Percentiles rank a stretch among this genome's conserved stretches.
Conservation (phyloP, 2,329 filamentous ascomycete species). For the Hirsutella rhossiliensis region DNA sequence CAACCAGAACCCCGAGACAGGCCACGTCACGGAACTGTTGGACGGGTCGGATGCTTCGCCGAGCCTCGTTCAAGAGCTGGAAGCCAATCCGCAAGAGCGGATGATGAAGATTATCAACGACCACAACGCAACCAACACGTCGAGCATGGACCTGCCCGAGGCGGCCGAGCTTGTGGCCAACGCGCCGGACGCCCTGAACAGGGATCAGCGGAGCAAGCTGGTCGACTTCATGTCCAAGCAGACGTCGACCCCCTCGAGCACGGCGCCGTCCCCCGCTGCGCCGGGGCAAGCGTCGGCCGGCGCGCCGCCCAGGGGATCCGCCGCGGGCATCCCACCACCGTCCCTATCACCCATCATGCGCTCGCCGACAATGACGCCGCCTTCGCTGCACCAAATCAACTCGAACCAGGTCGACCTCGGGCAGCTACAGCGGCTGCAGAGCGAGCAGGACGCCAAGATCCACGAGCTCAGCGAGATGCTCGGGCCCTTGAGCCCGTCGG, state of each 20-base stretch:
- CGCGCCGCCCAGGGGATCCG: background rate
- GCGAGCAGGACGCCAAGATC: slow-evolving; percentile 66
- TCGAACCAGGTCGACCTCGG: slow-evolving; percentile 67
- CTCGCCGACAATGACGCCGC: slow-evolving; percentile 27
- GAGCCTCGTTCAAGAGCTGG: slow-evolving; percentile 42
- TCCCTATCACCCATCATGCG: slow-evolving; percentile 39
- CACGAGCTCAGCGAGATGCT: slow-evolving; percentile 63
- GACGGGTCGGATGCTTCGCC: slow-evolving; percentile 39
- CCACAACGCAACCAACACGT: slow-evolving; percentile 42
- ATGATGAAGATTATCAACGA: slow-evolving; percentile 57
- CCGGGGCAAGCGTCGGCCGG: background rate
- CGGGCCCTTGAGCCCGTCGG: slow-evolving; percentile 69
- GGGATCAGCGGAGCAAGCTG: slow-evolving; percentile 46
- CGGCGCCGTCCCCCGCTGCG: slow-evolving; percentile 10
- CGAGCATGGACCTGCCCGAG: slow-evolving; percentile 40
- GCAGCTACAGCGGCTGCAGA: slow-evolving; percentile 64
- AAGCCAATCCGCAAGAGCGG: slow-evolving; percentile 44
- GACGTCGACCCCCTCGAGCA: slow-evolving; percentile 13
- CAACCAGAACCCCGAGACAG: slow-evolving; percentile 32
- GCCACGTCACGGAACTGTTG: slow-evolving; percentile 48
- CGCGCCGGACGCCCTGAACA: slow-evolving; percentile 39
- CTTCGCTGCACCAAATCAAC: slow-evolving; percentile 50
- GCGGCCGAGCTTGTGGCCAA: slow-evolving; percentile 37
- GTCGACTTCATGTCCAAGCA: slow-evolving; percentile 47
- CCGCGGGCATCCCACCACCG: slow-evolving; percentile 9